Evolutionary conservation across 441 rosid species (phyloP).

Genomic region (Jatropha multifida): DNA sequence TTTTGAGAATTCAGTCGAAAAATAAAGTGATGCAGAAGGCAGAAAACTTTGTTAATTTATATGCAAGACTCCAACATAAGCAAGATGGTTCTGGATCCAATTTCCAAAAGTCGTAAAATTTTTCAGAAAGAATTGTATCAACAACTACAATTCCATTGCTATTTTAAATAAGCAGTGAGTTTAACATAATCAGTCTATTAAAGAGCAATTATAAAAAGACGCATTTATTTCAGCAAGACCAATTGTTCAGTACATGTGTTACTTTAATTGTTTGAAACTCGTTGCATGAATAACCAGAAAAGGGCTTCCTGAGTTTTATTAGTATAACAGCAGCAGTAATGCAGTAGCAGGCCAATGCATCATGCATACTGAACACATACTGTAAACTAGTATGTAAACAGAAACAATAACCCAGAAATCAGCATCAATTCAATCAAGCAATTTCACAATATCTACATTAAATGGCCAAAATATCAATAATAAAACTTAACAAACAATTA

Average conservation of each 20-base stretch:
- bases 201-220: neutral
- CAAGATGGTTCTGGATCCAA: conserved; percentile 3
- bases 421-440: conserved; percentile 15
- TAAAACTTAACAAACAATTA: neutral
- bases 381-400: neutral
- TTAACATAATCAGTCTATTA: neutral
- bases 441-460: conserved; percentile 2
- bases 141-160: neutral
- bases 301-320: neutral
- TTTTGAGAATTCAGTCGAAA: neutral
- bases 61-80: neutral
- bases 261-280: neutral
- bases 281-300: neutral
- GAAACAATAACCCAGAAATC: neutral
- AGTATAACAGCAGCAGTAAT: neutral
- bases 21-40: neutral
- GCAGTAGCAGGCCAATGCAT: neutral
- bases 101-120: neutral
- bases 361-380: conserved; percentile 5
- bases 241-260: neutral
- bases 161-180: neutral
- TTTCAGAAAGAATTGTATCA: neutral
- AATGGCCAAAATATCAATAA: neutral
- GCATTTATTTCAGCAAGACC: neutral
- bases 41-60: neutral